These are phyloP conservation scores for Chloroidium sp. DNA, from an alignment of 163 green algal species.

Conservation along the genomic window DNA sequence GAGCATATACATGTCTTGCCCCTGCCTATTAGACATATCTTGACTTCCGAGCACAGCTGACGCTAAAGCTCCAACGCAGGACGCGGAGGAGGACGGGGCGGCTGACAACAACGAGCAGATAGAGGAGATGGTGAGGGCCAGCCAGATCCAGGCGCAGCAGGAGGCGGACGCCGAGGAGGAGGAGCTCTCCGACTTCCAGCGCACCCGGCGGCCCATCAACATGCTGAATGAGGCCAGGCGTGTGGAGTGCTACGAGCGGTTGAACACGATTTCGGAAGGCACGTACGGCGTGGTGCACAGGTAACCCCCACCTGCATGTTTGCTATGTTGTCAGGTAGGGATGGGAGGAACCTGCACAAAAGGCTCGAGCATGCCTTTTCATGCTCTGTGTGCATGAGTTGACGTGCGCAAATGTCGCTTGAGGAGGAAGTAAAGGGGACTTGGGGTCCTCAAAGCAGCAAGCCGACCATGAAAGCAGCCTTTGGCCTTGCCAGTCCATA, in stretches of 20 bases:
- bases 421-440: too few relatives aligned
- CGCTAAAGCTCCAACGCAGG: too few relatives aligned
- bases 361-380: not conserved
- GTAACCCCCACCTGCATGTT: not conserved
- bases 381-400: not conserved
- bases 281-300: constrained; percentile 74
- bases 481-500: not conserved
- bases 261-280: constrained; percentile 85
- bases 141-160: too few relatives aligned
- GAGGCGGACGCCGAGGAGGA: not conserved
- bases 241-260: constrained; percentile 83
- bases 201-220: constrained; percentile 8
- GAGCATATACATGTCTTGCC: too few relatives aligned
- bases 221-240: constrained; percentile 71
- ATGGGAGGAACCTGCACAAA: too few relatives aligned
- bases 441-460: not conserved
- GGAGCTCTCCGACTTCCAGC: not conserved
- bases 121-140: too few relatives aligned
- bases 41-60: too few relatives aligned
- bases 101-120: too few relatives aligned
- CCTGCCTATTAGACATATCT: too few relatives aligned
- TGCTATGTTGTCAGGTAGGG: too few relatives aligned
- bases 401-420: not conserved
- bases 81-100: too few relatives aligned
- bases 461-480: not conserved